Conservation (phyloP, 768 basidiomycete species). For the Podaxis rugospora region DNA sequence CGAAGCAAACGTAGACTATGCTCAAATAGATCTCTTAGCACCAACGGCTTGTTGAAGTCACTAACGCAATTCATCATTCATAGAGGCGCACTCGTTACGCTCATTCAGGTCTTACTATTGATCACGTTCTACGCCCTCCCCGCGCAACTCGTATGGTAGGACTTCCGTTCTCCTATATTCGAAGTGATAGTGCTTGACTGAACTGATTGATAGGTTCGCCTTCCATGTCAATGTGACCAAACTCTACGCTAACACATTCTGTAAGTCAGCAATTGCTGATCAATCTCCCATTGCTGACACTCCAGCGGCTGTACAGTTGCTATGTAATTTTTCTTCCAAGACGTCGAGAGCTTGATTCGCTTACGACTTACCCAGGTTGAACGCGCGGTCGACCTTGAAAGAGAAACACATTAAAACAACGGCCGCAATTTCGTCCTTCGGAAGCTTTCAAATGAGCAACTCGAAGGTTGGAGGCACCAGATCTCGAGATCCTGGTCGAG, state of each 20-base stretch:
- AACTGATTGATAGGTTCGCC: constrained; percentile 30
- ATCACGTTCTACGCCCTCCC: constrained; percentile 37
- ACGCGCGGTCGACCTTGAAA: constrained; percentile 10
- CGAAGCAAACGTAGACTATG: background rate
- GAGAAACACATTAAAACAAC: constrained; percentile 8
- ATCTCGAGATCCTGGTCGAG: background rate
- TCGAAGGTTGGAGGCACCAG: background rate
- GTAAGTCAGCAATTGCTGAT: constrained; percentile 25
- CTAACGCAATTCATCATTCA: constrained; percentile 37
- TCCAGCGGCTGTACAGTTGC: constrained; percentile 21
- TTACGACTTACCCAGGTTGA: constrained; percentile 7
- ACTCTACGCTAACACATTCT: constrained; percentile 46
- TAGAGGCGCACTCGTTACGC: constrained; percentile 39
- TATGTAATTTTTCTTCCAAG: constrained; percentile 20
- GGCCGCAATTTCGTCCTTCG: background rate
- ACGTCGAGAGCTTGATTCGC: background rate
- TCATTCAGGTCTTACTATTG: constrained; percentile 35
- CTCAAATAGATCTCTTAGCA: constrained; percentile 21
- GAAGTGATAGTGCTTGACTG: background rate
- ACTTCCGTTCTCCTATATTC: background rate
- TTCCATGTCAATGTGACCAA: constrained; percentile 46
- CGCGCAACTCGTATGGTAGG: constrained; percentile 32
- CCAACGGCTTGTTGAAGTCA: constrained; percentile 32
- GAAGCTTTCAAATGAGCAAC: background rate
- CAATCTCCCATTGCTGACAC: background rate